Evolutionary conservation across 345 rosid genomes (phyloP), one percentile per base, ranked within the genome.

Genomic region (Brassica nigra): DNA sequence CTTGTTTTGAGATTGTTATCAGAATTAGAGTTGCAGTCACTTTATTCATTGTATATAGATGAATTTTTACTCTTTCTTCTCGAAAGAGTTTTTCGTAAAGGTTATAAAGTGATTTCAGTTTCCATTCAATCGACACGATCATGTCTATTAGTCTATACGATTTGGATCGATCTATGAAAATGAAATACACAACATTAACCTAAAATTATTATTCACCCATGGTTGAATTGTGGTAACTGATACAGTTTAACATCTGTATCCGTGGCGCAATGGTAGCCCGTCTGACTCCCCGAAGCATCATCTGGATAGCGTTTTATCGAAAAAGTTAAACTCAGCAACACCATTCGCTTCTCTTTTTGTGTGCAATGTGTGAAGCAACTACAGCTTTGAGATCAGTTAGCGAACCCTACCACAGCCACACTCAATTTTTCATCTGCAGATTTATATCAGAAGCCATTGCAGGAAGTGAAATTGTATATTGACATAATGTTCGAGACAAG

Each of bases 241-340:
- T 11, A 39, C 12, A 8, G 12, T 1, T 16, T 7, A 15, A 0
- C 9, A 42, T 65, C 73, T 54, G 92, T 92, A 89, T 89, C 93
- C 86, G 92, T 89, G 93, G 97, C 91, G 91, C 95, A 93, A 91
- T 88, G 97, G 95, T 90, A 87, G 98, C 92, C 89, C 90, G 92
- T 89, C 90, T 89, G 93, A 88, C 95, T 89, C 98, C 27, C 27
- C 27, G 27, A 23, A 23, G 2, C 27, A 34, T 34, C 37, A 34
- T 34, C 8, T 34, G 6, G 37, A 6, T 34, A 34, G 1, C 37
- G 7, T 34, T 34, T 34, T 34, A 1, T 5, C 6, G n/a, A 20
- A 16, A 23, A 23, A 23, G 27, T 23, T 23, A 23, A 57, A 15
- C 42, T 31, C 9, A 70, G 37, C 66, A 65, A 10, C 34, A 0